Percentiles rank a stretch among this genome's conserved stretches.
Evolutionary conservation across 371 early-diverging fungal genomes (phyloP).

Genomic region (Mucor circinelloides): DNA sequence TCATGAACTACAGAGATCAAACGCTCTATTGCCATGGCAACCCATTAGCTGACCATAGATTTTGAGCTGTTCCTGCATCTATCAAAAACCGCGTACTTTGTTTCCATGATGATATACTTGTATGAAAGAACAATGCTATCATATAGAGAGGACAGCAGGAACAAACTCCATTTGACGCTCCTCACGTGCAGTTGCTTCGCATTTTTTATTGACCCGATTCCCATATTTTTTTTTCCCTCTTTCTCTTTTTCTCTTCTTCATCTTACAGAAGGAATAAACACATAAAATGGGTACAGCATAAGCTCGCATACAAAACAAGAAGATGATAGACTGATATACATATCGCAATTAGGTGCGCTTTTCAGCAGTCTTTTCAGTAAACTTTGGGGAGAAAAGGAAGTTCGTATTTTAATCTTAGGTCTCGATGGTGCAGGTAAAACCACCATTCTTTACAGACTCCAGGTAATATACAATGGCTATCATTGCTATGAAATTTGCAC

Average conservation of each 20-base stretch:
- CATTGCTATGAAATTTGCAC: not conserved
- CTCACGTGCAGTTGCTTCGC: conserved; percentile 2
- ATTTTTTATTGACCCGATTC: not conserved
- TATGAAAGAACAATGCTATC: not conserved
- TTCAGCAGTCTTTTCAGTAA: conserved; percentile 49
- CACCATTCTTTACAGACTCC: conserved; percentile 75
- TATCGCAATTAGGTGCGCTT: conserved; percentile 34
- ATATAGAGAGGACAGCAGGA: not conserved
- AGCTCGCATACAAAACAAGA: not conserved
- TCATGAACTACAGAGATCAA: not conserved
- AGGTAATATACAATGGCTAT: conserved; percentile 24
- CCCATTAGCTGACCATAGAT: not conserved
- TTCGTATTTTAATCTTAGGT: conserved; percentile 93
- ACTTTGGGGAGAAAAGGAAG: conserved; percentile 74
- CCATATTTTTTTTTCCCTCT: not conserved
- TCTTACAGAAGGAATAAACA: not conserved
- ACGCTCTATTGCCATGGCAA: not conserved
- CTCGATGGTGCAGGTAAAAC: conserved; percentile 97
- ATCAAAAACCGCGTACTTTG: not conserved
- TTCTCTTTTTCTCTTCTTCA: not conserved
- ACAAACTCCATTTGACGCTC: not conserved
- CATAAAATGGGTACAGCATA: not conserved
- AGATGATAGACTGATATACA: not conserved
- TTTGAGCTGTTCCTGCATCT: not conserved
- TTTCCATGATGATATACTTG: not conserved